Evolutionary conservation across 371 early-diverging fungal species (phyloP), one percentile per base, ranked within the genome.

Genomic region (Mortierella sp.): DNA sequence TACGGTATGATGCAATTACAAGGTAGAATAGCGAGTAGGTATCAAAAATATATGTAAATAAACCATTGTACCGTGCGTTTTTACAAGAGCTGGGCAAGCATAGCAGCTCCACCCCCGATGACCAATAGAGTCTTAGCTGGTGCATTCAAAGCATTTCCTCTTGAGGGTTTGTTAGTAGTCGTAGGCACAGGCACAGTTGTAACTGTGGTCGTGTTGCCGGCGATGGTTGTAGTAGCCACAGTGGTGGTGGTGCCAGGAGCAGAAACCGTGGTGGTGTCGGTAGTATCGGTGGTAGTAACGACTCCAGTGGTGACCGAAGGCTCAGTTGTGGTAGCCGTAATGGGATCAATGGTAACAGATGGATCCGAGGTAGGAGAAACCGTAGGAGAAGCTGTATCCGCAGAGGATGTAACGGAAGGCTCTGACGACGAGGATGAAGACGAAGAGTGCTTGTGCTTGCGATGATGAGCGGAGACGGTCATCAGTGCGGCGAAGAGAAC

Each of bases 21-120:
- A 8, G 35, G 35, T 35, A 5, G 35, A 35, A 5, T 43, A 11
- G 43, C 43, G 43, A 43, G 16, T 43, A 43, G 43, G 43, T 10
- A 12, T 43, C 5, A n/a, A n/a, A n/a, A n/a, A n/a, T n/a, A 39
- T 39, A 39, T 39, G 11, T 43, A 43, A 11, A 43, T 43, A 43
- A 16, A 16, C 11, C 16, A 43, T 0, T 43, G 11, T 43, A 35
- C 6, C 35, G 35, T 8, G 35, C 35, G 35, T 35, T 35, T 58
- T 73, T 73, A 78, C 39, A 78, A 52, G 70, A 78, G 57, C 64
- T 78, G 79, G n/a, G 71, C 70, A 20, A 78, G 47, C 58, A 52
- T 58, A 12, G 52, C 66, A 30, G 60, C 79, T n/a, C 73, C 78
- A 37, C 70, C 68, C 12, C 79, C 79, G 55, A 73, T 37, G 26